Base-by-base conservation (phyloP, 176 grass and related monocot genomes). In the Aegilops speltoides region DNA sequence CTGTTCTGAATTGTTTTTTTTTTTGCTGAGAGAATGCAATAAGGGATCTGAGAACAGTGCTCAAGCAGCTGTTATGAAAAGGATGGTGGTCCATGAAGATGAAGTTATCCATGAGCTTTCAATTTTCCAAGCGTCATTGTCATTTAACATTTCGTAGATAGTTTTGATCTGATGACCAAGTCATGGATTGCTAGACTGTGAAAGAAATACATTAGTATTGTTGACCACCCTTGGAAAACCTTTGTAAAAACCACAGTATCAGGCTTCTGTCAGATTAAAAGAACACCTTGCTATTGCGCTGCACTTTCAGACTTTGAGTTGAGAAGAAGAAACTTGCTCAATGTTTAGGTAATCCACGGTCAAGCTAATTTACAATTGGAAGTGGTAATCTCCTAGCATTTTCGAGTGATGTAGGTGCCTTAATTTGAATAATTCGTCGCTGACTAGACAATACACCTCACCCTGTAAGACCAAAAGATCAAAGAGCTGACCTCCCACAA, bases 21-120 rank as follows among this genome's bases (percentile, higher is more conserved):
- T 52, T 52, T 12, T 4, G 48, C 2, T 52, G 48, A 52, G 0
- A 52, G 15, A 52, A 52, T 52, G 0, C 48, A 52, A 52, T 1
- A 17, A 52, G 48, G 48, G 48, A 5, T 85, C 83, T 46, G 77
- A 68, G 69, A 81, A 81, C 82, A 89, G 77, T 76, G 32, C 33
- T 23, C 29, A 54, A 56, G 16, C 52, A 62, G 71, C 78, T 86
- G 50, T 86, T 86, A 71, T 90, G 83, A 86, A 90, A 90, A 90
- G 83, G 83, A 78, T 69, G 78, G 38, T 57, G 38, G 8, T 8
- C 22, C 80, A 72, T 40, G 66, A 36, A 71, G 26, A 65, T 37
- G 65, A 16, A 36, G 12, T 57, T 56, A 22, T 68, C 13, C 76
- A 50, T 68, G 46, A 14, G 23, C 14, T 26, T 62, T 63, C 22